Evolutionary conservation across 2,329 filamentous ascomycete genomes (phyloP), one percentile per base, ranked within the genome.

Genomic region (Paraphoma chrysanthemicola): DNA sequence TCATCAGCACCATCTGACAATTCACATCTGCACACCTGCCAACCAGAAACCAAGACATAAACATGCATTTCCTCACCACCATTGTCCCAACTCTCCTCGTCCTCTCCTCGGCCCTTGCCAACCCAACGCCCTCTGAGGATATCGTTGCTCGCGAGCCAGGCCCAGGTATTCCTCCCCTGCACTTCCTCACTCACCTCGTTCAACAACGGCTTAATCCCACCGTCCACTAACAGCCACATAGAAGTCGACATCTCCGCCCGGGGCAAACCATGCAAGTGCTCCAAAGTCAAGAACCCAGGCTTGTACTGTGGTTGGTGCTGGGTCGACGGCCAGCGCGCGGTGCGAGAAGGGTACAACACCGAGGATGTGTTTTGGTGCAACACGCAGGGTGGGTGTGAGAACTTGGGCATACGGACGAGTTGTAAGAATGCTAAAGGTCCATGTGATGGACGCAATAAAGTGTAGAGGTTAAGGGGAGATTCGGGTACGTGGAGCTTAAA

Each of bases 341-440:
- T 56, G 14, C 28, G 30, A 3, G 29, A 38, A 23, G 53, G 53
- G 18, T 43, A 16, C 7, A 38, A 30, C 17, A 5, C 42, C 28
- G 17, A 45, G 6, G 28, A 56, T 43, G 49, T 56, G 30, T 56
- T 44, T 41, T 56, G 44, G 49, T 56, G 54, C 54, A 56, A 53
- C 33, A 49, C 39, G 11, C 18, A 44, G 5, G 54, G 54, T 44
- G 54, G 46, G 5, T 57, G 50, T 16, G 46, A 50, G 5, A 28
- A 50, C 14, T 30, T 31, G 31, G 54, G 54, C 3, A 43, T 10
- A 8, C 48, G 50, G 18, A 47, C 48, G 12, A 57, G 49, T 29
- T 57, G 54, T 16, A 42, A 44, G 1, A 33, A 42, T 9, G 12
- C 5, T 3, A 39, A 33, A 1, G 50, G 54, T 6, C 44, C 43